Conservation (phyloP, 2,329 filamentous ascomycete species). For the Stemphylium vesicarium region DNA sequence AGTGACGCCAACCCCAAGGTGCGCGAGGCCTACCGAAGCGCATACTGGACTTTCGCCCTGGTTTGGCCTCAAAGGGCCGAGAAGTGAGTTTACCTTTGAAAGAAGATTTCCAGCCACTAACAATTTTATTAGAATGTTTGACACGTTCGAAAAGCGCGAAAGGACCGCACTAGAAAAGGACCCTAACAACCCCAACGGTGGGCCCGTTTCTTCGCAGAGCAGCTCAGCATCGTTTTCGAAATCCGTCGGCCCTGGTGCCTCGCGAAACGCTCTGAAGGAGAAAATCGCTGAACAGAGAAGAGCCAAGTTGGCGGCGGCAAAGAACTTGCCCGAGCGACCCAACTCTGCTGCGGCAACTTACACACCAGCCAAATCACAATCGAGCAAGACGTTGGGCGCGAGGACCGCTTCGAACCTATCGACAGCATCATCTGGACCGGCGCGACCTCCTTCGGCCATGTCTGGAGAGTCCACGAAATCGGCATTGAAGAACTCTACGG, state of each 20-base stretch:
- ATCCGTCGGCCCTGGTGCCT: conserved; percentile 56
- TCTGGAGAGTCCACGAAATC: conserved; percentile 44
- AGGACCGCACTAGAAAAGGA: conserved; percentile 84
- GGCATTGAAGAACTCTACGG: conserved; percentile 38
- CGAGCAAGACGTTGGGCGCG: conserved; percentile 41
- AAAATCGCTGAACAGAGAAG: conserved; percentile 80
- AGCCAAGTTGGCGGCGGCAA: conserved; percentile 57
- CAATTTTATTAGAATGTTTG: conserved; percentile 64
- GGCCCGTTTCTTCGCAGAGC: conserved; percentile 59
- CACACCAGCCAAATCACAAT: conserved; percentile 53
- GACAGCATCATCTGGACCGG: conserved; percentile 35
- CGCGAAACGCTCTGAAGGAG: conserved; percentile 72
- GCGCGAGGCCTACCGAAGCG: conserved; percentile 80
- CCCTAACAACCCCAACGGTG: conserved; percentile 74
- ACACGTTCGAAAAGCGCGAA: conserved; percentile 76
- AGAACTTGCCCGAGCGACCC: conserved; percentile 59
- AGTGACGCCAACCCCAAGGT: conserved; percentile 88
- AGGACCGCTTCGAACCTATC: conserved; percentile 40
- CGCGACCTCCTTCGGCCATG: conserved; percentile 47
- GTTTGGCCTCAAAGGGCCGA: conserved; percentile 82
- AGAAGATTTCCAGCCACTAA: too few relatives aligned
- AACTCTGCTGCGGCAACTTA: conserved; percentile 64
- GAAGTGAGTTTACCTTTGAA: conserved; percentile 28
- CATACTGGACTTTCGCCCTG: conserved; percentile 82
- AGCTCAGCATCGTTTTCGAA: conserved; percentile 52